phyloP scores from a whole-genome alignment of 768 basidiomycete genomes.

The Amanita exitialis region DNA sequence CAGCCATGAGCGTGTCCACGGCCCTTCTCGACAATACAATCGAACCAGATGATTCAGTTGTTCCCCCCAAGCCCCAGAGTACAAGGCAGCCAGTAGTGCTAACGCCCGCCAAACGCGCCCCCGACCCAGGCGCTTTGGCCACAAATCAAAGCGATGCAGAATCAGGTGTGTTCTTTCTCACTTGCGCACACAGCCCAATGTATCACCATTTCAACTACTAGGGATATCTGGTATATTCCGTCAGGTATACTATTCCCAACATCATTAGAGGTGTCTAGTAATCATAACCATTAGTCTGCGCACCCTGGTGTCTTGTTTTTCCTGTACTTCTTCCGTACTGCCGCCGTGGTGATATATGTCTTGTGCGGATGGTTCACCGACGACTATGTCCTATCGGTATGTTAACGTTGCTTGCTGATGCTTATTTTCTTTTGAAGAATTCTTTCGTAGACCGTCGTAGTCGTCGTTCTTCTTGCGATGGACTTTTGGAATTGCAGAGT shows the following conservation, averaged over 20 bases:
- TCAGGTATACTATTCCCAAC: conserved; percentile 37
- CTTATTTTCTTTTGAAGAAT: background rate
- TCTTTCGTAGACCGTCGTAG: conserved; percentile 59
- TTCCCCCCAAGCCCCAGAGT: conserved; percentile 17
- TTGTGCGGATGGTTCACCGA: conserved; percentile 85
- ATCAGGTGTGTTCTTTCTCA: conserved; percentile 40
- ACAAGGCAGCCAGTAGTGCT: conserved; percentile 40
- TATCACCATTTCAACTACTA: conserved; percentile 14
- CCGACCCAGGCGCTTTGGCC: conserved; percentile 32
- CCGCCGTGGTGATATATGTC: conserved; percentile 87
- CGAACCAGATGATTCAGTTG: conserved; percentile 67
- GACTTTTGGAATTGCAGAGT: conserved; percentile 99
- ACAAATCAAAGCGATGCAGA: conserved; percentile 61
- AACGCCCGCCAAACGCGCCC: conserved; percentile 38
- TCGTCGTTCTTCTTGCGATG: conserved; percentile 90
- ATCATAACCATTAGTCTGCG: conserved; percentile 44
- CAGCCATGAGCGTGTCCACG: conserved; percentile 46
- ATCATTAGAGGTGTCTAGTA: background rate
- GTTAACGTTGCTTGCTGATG: conserved; percentile 17
- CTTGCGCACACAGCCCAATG: background rate
- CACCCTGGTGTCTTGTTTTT: conserved; percentile 81
- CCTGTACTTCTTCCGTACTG: conserved; percentile 79
- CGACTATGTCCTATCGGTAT: conserved; percentile 88
- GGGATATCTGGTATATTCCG: conserved; percentile 69
- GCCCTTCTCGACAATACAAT: conserved; percentile 74